These are phyloP conservation scores for Saccharum hybrid DNA, from an alignment of 202 grass and related monocot species.

Conservation along the genomic window DNA sequence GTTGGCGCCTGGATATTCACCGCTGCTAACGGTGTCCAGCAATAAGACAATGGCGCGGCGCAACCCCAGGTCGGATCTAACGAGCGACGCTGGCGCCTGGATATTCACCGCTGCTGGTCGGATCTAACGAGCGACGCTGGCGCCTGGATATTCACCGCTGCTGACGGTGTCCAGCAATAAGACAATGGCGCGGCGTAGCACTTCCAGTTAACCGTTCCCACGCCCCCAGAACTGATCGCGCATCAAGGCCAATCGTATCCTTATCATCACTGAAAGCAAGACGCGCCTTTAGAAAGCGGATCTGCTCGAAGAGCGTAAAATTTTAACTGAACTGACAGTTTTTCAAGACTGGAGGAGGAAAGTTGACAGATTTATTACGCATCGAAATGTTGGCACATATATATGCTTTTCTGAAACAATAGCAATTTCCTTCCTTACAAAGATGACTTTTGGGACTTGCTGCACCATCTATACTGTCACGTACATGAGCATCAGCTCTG, in stretches of 20 bases:
- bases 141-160: background rate
- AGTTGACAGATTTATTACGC: background rate
- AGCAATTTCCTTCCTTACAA: background rate
- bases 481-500: constrained; percentile 43
- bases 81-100: background rate
- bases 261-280: constrained; percentile 19
- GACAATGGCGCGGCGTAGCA: background rate
- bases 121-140: background rate
- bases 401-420: background rate
- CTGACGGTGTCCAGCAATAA: background rate
- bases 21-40: background rate
- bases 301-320: background rate
- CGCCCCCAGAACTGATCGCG: background rate
- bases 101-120: background rate
- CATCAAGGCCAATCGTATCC: constrained; percentile 38
- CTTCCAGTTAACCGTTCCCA: background rate
- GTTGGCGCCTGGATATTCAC: background rate
- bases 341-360: background rate
- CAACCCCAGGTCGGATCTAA: constrained; percentile 26
- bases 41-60: background rate
- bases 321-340: background rate
- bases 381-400: background rate
- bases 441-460: constrained; percentile 17
- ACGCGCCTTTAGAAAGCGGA: background rate
- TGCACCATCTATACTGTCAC: constrained; percentile 29